Evolutionary conservation across 345 rosid species (phyloP).

Genomic region (Populus simonii): DNA sequence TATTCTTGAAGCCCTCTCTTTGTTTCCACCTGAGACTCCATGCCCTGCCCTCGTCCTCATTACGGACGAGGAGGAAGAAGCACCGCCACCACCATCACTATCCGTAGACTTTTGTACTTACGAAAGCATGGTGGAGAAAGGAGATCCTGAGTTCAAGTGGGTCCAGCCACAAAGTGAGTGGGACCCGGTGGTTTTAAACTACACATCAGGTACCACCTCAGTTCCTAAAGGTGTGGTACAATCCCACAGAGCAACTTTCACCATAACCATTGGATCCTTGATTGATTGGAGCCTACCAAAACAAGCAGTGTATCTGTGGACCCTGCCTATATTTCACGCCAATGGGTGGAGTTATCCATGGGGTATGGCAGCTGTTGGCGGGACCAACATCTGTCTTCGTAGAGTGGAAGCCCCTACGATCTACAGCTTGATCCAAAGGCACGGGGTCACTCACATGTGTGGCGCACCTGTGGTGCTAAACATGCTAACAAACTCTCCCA

Average conservation of each 20-base stretch:
- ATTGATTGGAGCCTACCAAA: constrained; percentile 21
- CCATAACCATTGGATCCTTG: constrained; percentile 2
- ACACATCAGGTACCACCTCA: constrained; percentile 29
- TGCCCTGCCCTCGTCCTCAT: constrained; percentile 54
- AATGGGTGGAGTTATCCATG: constrained; percentile 29
- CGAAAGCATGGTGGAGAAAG: constrained; percentile 18
- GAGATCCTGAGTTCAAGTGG: constrained; percentile 24
- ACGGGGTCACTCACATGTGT: constrained; percentile 31
- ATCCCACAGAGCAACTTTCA: constrained; percentile 15
- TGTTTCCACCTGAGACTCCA: constrained; percentile 23
- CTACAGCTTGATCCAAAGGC: constrained; percentile 15
- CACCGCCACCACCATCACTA: background rate
- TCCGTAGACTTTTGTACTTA: constrained; percentile 17
- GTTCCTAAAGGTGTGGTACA: constrained; percentile 28
- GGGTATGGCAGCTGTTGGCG: constrained; percentile 27
- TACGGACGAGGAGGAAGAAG: constrained; percentile 34
- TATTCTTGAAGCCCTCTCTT: constrained; percentile 49
- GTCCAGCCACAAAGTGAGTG: constrained; percentile 22
- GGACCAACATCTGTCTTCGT: constrained; percentile 23
- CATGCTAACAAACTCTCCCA: constrained; percentile 21
- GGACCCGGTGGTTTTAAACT: constrained; percentile 21
- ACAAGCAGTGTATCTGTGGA: constrained; percentile 20
- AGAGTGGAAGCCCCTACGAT: constrained; percentile 12
- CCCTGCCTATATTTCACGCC: constrained; percentile 28
- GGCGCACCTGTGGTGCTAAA: constrained; percentile 28